Evolutionary conservation across 495 filamentous ascomycete genomes (phyloP), one percentile per base, ranked within the genome.

Genomic region (Xylaria intraflava): DNA sequence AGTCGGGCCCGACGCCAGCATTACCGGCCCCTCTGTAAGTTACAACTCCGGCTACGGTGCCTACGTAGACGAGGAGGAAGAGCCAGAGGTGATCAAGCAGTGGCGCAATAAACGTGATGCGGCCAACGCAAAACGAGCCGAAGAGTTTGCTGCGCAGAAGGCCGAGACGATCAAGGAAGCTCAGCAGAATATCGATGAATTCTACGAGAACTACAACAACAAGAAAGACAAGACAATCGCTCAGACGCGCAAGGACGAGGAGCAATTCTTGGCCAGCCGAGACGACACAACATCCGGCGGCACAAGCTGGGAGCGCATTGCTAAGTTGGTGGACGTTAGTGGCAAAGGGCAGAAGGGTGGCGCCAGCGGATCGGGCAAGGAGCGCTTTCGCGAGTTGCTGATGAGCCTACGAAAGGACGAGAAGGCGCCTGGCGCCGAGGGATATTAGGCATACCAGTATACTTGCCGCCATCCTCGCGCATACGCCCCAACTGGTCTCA

Each of bases 191-290:
- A 91, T 97, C 53, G 93, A 99, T 62, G 94, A 96, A 62, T 99
- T 99, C 77, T 99, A 99, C 75, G 90, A 96, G 68, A 95, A 95
- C 68, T 99, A 99, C 80, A 95, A 95, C 74, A 84, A 85, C 65
- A 95, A 96, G 75, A 88, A 90, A 62, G 93, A 97, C 61, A 97
- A 97, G 79, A 78, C 71, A 51, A 83, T 95, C 57, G 79, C 84
- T 36, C 86, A 91, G 74, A 90, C 94, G 29, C 79, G 85, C 55
- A 79, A 84, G 60, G 94, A 97, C 59, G 93, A 91, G n/a, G 91
- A 97, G 67, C 84, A 96, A 58, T 97, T 96, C 72, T 73, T 96
- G 26, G 83, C 82, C 45, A 88, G 72, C 64, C 81, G 92, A 39
- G 90, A 99, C 64, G 89, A 97, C 67, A 97, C 90, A 33, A 84